Evolutionary conservation across 148 eudicot genomes (phyloP).

Genomic region (Agrostemma githago): DNA sequence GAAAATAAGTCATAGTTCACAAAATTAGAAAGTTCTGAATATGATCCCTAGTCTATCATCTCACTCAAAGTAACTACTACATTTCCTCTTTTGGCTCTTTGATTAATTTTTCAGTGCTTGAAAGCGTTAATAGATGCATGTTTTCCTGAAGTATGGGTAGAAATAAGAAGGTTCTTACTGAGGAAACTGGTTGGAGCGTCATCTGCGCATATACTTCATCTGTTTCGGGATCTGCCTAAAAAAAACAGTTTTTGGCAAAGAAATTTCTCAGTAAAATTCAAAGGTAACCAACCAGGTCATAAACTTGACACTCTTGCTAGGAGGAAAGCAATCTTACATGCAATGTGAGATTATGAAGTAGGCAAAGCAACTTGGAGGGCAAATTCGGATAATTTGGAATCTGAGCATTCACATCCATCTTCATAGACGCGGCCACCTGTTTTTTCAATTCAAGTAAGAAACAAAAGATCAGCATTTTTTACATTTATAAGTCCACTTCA

Average conservation of each 20-base stretch:
- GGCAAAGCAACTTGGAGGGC: slow-evolving; percentile 80
- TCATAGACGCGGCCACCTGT: too few species aligned
- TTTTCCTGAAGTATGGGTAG: background rate
- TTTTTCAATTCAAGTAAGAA: too few species aligned
- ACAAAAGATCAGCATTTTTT: too few species aligned
- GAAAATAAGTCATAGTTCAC: too few species aligned
- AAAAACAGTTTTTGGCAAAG: background rate
- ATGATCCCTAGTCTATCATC: too few species aligned
- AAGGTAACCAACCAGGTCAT: background rate
- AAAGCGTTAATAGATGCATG: background rate
- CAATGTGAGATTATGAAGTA: slow-evolving; percentile 81
- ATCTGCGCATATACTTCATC: slow-evolving; percentile 99
- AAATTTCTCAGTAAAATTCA: slow-evolving; percentile 9
- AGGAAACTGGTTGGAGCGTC: slow-evolving; percentile 91
- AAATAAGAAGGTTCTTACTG: slow-evolving; percentile 42
- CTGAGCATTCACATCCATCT: slow-evolving; percentile 78
- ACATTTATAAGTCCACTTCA: too few species aligned
- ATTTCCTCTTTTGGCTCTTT: too few species aligned
- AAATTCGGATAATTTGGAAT: slow-evolving; percentile 87
- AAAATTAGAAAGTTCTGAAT: too few species aligned
- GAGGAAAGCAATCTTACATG: slow-evolving; percentile 44
- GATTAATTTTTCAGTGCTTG: too few species aligned
- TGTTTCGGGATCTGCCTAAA: slow-evolving; percentile 98
- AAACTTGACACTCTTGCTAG: too few species aligned
- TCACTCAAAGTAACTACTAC: too few species aligned